These are phyloP conservation scores for Xylaria telfairii DNA, from an alignment of 495 filamentous ascomycete genomes.

Conservation along the genomic window DNA sequence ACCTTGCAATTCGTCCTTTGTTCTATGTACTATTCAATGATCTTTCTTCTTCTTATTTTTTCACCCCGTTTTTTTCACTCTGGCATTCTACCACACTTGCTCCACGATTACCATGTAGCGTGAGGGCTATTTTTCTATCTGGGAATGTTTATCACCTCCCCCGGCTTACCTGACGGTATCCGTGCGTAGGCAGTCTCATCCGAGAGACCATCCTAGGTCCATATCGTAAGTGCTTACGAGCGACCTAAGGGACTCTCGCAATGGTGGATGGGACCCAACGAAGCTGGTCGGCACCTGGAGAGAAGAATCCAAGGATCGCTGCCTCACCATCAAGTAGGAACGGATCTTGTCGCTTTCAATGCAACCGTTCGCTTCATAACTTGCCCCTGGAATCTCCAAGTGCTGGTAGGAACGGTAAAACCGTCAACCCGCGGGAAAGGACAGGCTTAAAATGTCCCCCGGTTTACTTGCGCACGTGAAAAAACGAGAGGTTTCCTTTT, in stretches of 20 bases:
- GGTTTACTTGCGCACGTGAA: conserved; percentile 8
- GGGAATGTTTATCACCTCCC: background rate
- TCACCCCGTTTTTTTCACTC: background rate
- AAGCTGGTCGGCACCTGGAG: background rate
- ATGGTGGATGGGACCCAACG: background rate
- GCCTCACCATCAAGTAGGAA: background rate
- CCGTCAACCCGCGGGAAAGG: background rate
- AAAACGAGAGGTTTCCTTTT: background rate
- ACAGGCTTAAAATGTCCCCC: background rate
- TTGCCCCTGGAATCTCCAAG: background rate
- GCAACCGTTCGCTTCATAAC: conserved; percentile 11
- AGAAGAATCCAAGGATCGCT: background rate
- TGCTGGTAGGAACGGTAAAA: background rate
- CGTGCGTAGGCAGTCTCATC: no score
- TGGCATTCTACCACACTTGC: background rate
- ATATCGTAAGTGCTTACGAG: no score
- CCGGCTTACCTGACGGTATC: no score
- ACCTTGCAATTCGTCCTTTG: background rate
- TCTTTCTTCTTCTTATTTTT: no score
- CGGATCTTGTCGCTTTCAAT: background rate
- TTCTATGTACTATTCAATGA: background rate
- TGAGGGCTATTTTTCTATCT: background rate
- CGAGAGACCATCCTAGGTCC: no score
- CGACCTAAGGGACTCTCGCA: background rate
- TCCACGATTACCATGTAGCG: background rate